A percentile compares a stretch with the other conserved stretches of the same genome.
Conservation (phyloP, 108 stramenopile species). For the Skeletonema marinoi region DNA sequence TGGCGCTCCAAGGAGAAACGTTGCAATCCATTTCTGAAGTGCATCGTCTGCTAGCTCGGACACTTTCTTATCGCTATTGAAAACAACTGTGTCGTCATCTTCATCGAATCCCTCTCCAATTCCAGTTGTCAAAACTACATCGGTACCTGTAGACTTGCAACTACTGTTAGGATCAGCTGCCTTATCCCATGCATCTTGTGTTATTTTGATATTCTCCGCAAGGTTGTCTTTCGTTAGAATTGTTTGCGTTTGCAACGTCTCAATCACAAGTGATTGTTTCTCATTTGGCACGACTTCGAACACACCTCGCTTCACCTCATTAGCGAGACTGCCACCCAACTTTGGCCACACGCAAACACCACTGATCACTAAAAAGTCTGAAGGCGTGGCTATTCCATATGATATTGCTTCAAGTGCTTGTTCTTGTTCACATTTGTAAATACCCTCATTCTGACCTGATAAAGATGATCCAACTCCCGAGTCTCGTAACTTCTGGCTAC, state of each 20-base stretch:
- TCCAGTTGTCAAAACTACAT: constrained; percentile 40
- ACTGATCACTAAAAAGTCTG: constrained; percentile 75
- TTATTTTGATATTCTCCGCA: constrained; percentile 39
- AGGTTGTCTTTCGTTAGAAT: constrained; percentile 59
- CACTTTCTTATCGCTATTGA: constrained; percentile 74
- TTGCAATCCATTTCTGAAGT: constrained; percentile 74
- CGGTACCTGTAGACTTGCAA: neutral
- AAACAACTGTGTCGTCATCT: constrained; percentile 75
- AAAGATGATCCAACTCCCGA: constrained; percentile 57
- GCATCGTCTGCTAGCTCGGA: constrained; percentile 76
- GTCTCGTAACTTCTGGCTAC: constrained; percentile 48
- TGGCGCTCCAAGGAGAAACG: constrained; percentile 72
- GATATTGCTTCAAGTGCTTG: constrained; percentile 63
- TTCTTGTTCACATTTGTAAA: constrained; percentile 72
- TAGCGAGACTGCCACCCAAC: constrained; percentile 42
- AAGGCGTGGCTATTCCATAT: constrained; percentile 53
- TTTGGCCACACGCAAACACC: constrained; percentile 72
- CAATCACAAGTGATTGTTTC: constrained; percentile 49
- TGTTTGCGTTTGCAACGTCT: constrained; percentile 54
- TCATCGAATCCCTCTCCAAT: constrained; percentile 78
- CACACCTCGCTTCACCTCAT: constrained; percentile 63
- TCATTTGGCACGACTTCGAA: constrained; percentile 66
- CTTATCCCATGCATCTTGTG: constrained; percentile 58
- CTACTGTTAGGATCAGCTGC: neutral
- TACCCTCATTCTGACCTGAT: constrained; percentile 41